These are phyloP conservation scores for Thelonectria rubi DNA, from an alignment of 2,329 filamentous ascomycete species.

Conservation along the genomic window DNA sequence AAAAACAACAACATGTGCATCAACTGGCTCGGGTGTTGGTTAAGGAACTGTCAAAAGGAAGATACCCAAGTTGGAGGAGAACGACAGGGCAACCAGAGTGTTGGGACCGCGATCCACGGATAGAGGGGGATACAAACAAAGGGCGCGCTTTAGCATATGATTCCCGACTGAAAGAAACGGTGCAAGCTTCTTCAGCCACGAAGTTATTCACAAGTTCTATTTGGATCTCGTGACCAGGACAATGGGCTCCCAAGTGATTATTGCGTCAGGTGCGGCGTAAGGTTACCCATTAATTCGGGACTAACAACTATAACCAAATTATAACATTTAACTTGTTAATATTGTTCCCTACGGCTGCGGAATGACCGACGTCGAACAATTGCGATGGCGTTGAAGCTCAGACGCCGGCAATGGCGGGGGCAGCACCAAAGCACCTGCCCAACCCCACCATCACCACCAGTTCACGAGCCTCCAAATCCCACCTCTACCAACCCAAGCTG, in stretches of 20 bases:
- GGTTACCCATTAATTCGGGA: neutral
- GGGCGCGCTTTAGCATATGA: constrained; percentile 1
- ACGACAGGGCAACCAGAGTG: neutral
- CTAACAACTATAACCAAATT: neutral
- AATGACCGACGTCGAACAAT: constrained; percentile 14
- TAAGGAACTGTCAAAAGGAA: neutral
- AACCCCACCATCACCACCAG: constrained; percentile 39
- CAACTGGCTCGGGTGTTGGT: neutral
- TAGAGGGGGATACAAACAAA: neutral
- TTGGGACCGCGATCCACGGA: neutral
- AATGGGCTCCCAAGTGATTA: neutral
- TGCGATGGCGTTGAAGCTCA: constrained; percentile 2
- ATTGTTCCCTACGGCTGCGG: neutral
- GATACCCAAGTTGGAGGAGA: constrained; percentile 13
- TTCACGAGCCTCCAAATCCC: constrained; percentile 30
- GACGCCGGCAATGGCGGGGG: constrained; percentile 35
- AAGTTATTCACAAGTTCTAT: neutral
- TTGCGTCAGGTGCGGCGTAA: neutral
- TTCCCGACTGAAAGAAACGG: constrained; percentile 12
- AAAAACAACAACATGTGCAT: neutral
- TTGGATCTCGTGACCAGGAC: neutral
- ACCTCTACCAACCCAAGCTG: constrained; percentile 21
- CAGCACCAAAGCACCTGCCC: constrained; percentile 27
- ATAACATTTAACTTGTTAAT: neutral
- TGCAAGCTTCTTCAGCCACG: constrained; percentile 3